Conservation (phyloP, 768 basidiomycete species). For the Boletus huronensis region DNA sequence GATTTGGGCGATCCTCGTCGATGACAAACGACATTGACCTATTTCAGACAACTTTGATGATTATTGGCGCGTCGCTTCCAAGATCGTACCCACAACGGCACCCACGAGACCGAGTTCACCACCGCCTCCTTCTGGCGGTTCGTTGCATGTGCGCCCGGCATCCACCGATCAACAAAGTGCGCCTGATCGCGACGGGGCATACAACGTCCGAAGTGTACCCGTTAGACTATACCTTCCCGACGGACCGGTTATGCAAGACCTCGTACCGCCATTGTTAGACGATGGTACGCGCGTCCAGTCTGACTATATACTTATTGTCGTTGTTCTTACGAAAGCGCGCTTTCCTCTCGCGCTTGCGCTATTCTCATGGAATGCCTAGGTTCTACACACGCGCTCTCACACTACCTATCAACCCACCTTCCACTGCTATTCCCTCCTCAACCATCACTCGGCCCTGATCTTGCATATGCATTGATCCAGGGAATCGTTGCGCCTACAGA, state of each 20-base stretch:
- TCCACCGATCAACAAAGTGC: conserved; percentile 54
- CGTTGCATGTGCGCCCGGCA: conserved; percentile 61
- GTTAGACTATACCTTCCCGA: conserved; percentile 87
- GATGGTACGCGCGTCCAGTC: conserved; percentile 53
- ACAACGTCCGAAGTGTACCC: conserved; percentile 84
- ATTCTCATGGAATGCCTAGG: conserved; percentile 42
- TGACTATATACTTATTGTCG: not conserved
- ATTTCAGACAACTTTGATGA: conserved; percentile 89
- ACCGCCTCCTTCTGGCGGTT: conserved; percentile 48
- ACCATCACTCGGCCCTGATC: conserved; percentile 41
- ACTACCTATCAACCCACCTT: conserved; percentile 67
- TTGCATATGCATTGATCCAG: conserved; percentile 80
- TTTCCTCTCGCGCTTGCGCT: not conserved
- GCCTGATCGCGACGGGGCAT: conserved; percentile 77
- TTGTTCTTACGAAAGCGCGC: not conserved
- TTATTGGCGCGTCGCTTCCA: conserved; percentile 92
- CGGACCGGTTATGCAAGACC: conserved; percentile 87
- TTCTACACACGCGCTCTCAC: conserved; percentile 63
- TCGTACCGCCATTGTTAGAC: conserved; percentile 74
- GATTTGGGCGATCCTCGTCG: conserved; percentile 14
- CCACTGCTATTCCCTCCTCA: conserved; percentile 73
- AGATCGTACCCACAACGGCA: conserved; percentile 80
- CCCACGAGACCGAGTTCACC: conserved; percentile 57
- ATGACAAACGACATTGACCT: conserved; percentile 8
- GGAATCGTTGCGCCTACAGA: conserved; percentile 81